These are phyloP conservation scores for Micractinium sp. DNA, from an alignment of 139 green algal genomes.

Conservation along the genomic window DNA sequence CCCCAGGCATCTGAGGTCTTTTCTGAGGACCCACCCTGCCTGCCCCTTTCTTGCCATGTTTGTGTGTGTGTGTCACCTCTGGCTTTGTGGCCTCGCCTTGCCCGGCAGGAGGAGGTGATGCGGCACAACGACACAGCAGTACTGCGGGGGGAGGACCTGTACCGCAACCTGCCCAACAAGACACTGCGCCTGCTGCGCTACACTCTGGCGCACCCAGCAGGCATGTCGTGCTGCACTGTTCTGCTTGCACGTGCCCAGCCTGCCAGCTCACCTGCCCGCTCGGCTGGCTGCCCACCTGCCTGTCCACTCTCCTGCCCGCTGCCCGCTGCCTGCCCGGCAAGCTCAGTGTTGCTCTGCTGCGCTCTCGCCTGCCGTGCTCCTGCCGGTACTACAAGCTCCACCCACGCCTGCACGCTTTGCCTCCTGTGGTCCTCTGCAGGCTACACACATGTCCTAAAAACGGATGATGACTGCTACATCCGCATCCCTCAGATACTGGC, in stretches of 20 bases:
- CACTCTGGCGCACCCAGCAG: constrained; percentile 27
- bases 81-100: background rate
- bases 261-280: too few relatives aligned
- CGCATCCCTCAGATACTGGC: constrained; percentile 42
- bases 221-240: constrained; percentile 1
- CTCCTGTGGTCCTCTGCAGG: background rate
- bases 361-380: too few relatives aligned
- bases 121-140: constrained; percentile 54
- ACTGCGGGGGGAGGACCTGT: constrained; percentile 57
- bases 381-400: background rate
- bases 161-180: constrained; percentile 69
- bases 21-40: background rate
- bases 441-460: constrained; percentile 74
- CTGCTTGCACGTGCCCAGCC: background rate
- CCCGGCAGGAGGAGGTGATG: constrained; percentile 37
- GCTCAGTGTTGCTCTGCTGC: too few relatives aligned
- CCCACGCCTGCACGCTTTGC: background rate
- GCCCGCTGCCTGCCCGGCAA: background rate
- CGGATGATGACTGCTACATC: constrained; percentile 70
- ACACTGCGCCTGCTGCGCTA: constrained; percentile 60
- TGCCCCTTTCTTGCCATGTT: background rate
- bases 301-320: background rate
- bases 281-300: background rate
- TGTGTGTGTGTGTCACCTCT: too few relatives aligned
- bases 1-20: too few relatives aligned